Conservation (phyloP, 2,329 filamentous ascomycete genomes). For the Aspergillus intermedius region DNA sequence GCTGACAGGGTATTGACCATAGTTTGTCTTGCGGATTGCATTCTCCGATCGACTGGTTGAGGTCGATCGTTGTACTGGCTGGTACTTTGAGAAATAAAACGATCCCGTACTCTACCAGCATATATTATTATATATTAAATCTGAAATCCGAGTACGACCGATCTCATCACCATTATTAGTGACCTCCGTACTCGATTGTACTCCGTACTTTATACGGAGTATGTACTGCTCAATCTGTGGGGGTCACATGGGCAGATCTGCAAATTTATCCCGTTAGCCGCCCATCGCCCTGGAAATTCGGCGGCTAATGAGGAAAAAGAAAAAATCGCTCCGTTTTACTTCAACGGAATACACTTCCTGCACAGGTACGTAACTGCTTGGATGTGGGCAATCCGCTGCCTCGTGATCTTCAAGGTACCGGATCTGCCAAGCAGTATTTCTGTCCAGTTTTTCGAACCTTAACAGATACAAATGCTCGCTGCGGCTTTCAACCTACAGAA, state of each 20-base stretch:
- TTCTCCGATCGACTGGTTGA: background rate
- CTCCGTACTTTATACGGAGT: background rate
- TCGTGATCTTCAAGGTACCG: too few relatives aligned
- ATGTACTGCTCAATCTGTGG: background rate
- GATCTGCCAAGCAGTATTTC: too few relatives aligned
- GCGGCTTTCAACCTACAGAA: too few relatives aligned
- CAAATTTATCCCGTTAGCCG: slow-evolving; percentile 21
- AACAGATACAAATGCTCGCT: too few relatives aligned
- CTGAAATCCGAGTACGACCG: too few relatives aligned
- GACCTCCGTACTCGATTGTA: background rate
- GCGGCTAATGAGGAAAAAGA: background rate
- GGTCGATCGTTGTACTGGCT: background rate
- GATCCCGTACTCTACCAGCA: background rate
- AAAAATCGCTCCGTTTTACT: background rate
- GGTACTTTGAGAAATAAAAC: background rate
- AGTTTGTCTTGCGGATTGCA: background rate
- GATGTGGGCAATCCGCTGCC: too few relatives aligned
- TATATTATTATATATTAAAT: background rate
- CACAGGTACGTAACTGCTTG: too few relatives aligned
- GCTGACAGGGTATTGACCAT: background rate
- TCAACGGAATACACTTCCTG: too few relatives aligned
- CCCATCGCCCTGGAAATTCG: slow-evolving; percentile 18
- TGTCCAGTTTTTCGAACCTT: too few relatives aligned
- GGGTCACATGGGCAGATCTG: slow-evolving; percentile 7
- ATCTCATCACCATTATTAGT: too few relatives aligned